These are phyloP conservation scores for Colletotrichum caudatum DNA, from an alignment of 2,329 filamentous ascomycete genomes.

Conservation along the genomic window DNA sequence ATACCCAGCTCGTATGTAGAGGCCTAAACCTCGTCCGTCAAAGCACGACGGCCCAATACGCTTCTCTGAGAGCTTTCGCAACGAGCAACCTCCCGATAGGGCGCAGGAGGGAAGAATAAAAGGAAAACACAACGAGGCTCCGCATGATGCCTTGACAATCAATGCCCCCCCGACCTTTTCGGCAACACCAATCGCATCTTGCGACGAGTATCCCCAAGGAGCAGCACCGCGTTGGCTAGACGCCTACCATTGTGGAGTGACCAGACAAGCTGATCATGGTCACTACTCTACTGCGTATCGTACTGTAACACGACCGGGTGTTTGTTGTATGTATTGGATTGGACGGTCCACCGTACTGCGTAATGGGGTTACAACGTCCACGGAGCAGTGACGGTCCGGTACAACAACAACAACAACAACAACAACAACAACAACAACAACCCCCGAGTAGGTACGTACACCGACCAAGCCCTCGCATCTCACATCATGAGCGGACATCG, in stretches of 20 bases:
- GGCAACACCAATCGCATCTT: constrained; percentile 14
- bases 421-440: too few species aligned
- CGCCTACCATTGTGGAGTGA: neutral
- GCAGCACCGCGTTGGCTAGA: constrained; percentile 2
- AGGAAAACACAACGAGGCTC: too few species aligned
- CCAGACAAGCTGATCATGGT: too few species aligned
- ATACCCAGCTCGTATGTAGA: neutral
- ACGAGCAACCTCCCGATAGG: neutral
- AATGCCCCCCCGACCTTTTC: neutral
- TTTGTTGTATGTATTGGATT: neutral
- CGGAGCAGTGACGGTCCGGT: constrained; percentile 34
- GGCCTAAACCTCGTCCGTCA: neutral
- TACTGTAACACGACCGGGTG: neutral
- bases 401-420: neutral
- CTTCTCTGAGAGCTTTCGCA: neutral
- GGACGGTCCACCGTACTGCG: neutral
- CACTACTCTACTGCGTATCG: too few species aligned
- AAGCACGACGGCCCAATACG: neutral
- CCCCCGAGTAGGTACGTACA: neutral
- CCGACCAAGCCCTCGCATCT: neutral
- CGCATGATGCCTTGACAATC: neutral
- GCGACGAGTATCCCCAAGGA: neutral
- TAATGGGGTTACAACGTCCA: constrained; percentile 33
- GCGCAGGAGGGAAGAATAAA: too few species aligned
- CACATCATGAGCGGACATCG: neutral